Conservation (phyloP, 495 filamentous ascomycete species). For the Aspergillus diversus region DNA sequence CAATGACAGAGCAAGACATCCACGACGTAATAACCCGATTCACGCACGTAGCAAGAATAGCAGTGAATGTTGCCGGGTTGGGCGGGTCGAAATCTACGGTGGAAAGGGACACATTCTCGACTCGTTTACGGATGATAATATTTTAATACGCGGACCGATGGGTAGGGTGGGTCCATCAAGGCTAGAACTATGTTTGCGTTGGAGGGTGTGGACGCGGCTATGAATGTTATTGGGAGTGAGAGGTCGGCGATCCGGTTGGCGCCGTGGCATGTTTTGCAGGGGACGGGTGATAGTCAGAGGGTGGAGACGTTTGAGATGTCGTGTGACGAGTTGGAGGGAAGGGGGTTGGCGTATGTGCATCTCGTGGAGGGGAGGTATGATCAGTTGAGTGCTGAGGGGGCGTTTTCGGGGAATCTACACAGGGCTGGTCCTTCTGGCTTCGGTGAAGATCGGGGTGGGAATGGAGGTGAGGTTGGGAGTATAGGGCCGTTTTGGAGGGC, state of each 20-base stretch:
- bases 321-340: slow-evolving; percentile 51
- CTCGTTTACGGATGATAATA: no score
- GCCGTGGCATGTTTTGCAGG: slow-evolving; percentile 65
- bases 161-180: slow-evolving; percentile 70
- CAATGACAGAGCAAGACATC: no score
- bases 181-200: slow-evolving; percentile 63
- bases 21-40: no score
- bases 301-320: slow-evolving; percentile 57
- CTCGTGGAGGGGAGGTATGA: slow-evolving; percentile 41
- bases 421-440: not conserved
- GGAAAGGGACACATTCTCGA: no score
- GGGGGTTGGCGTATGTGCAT: slow-evolving; percentile 64
- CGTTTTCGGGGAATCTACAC: not conserved
- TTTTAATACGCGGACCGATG: no score
- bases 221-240: slow-evolving; percentile 62
- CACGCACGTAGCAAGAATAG: no score
- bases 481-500: slow-evolving; percentile 41
- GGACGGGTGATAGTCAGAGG: slow-evolving; percentile 62
- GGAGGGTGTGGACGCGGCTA: slow-evolving; percentile 62
- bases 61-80: no score
- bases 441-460: no score
- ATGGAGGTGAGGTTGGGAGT: slow-evolving; percentile 6
- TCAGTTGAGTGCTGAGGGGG: slow-evolving; percentile 4
- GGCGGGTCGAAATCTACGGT: no score
- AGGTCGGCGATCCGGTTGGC: slow-evolving; percentile 60